A percentile compares a stretch with the other conserved stretches of the same genome.
These are phyloP conservation scores for Hypoxylon sp. DNA, from an alignment of 2,329 filamentous ascomycete species.

Conservation along the genomic window DNA sequence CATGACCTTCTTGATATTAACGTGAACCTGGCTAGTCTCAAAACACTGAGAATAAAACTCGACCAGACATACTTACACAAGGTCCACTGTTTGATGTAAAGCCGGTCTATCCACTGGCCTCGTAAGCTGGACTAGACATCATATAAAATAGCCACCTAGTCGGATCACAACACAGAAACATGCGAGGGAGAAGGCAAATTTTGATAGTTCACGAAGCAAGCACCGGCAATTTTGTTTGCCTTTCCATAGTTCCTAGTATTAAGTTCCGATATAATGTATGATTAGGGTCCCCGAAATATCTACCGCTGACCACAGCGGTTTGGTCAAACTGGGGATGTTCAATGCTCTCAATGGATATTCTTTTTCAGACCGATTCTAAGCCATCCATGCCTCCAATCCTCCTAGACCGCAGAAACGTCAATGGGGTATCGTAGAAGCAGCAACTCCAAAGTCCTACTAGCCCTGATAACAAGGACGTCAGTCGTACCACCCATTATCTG, in stretches of 20 bases:
- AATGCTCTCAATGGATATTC: slow-evolving; percentile 12
- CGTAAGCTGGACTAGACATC: neutral
- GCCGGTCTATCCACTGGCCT: neutral
- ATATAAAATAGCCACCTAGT: neutral
- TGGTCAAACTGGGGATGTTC: neutral
- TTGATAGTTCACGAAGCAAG: neutral
- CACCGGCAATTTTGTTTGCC: neutral
- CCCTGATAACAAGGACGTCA: slow-evolving; percentile 10
- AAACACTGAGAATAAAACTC: neutral
- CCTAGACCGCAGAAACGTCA: slow-evolving; percentile 23
- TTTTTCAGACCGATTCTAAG: slow-evolving; percentile 13
- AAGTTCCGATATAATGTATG: slow-evolving; percentile 10
- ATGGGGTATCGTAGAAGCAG: slow-evolving; percentile 37
- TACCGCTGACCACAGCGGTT: slow-evolving; percentile 9
- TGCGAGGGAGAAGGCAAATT: neutral
- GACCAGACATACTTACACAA: neutral
- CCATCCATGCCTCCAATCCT: slow-evolving; percentile 11
- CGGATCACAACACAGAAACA: neutral
- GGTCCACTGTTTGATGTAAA: neutral
- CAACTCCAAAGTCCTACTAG: slow-evolving; percentile 8
- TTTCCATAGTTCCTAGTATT: slow-evolving; percentile 20
- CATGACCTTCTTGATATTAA: neutral
- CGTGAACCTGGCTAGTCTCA: neutral
- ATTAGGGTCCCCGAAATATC: slow-evolving; percentile 9
- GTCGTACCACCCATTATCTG: slow-evolving; percentile 18